A percentile compares a stretch with the other conserved stretches of the same genome.
These are phyloP conservation scores for Cladosporium sphaerospermum DNA, from an alignment of 2,329 filamentous ascomycete species.

Conservation along the genomic window DNA sequence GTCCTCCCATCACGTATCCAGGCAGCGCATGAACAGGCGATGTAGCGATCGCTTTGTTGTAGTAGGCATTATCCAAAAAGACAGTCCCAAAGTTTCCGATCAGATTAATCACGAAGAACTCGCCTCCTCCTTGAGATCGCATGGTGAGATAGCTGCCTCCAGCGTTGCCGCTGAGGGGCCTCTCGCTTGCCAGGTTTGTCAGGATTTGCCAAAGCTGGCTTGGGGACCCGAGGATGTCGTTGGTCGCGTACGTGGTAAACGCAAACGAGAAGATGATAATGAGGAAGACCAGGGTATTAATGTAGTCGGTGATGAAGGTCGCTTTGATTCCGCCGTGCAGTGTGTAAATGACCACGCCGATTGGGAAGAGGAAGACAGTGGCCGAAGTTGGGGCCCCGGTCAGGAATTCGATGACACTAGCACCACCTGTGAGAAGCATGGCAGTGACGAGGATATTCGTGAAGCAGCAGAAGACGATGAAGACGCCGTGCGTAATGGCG, in stretches of 20 bases:
- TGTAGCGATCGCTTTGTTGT: slow-evolving; percentile 92
- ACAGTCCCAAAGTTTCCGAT: slow-evolving; percentile 80
- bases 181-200: slow-evolving; percentile 15
- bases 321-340: slow-evolving; percentile 25
- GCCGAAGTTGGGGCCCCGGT: slow-evolving; percentile 72
- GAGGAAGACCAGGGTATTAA: slow-evolving; percentile 23
- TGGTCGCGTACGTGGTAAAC: slow-evolving; percentile 19
- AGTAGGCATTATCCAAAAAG: slow-evolving; percentile 72
- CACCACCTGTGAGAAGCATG: slow-evolving; percentile 81
- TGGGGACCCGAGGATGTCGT: slow-evolving; percentile 19
- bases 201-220: slow-evolving; percentile 24
- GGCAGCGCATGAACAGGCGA: slow-evolving; percentile 79
- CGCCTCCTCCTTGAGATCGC: slow-evolving; percentile 18
- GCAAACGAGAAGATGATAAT: slow-evolving; percentile 19
- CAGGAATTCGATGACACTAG: slow-evolving; percentile 64
- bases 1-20: slow-evolving; percentile 81
- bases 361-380: slow-evolving; percentile 58
- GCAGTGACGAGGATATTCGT: slow-evolving; percentile 70
- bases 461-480: slow-evolving; percentile 66
- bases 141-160: slow-evolving; percentile 25
- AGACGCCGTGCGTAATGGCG: slow-evolving; percentile 64
- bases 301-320: slow-evolving; percentile 22
- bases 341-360: slow-evolving; percentile 25
- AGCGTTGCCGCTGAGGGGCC: slow-evolving; percentile 21
- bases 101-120: slow-evolving; percentile 59